Base-by-base conservation (phyloP, 2,329 filamentous ascomycete species). In the Didymella exigua region DNA sequence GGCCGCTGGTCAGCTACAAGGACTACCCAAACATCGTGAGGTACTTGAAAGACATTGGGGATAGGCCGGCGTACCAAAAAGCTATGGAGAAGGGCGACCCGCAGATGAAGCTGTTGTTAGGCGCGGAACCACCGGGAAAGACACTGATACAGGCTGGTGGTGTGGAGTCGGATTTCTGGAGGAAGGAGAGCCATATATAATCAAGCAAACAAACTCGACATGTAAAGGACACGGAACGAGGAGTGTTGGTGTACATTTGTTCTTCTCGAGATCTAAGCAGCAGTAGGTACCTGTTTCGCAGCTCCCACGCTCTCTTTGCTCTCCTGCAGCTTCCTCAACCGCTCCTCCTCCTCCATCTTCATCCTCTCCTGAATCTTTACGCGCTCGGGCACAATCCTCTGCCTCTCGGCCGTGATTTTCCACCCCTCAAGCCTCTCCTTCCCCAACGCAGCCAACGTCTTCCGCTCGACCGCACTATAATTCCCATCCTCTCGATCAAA, bases 381-480 rank as follows among this genome's bases (percentile, higher is more conserved):
- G 27, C 81, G 73, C 59, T 80, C 77, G 0, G 81, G 84, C 2
- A 85, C 72, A 13, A 86, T 72, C 2, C 49, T 45, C 69, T 86
- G 81, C 56, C 84, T 77, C 24, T 78, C 74, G 8, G 60, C 76
- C 10, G 77, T 76, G 40, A 83, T 82, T 70, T 75, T 77, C 84
- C 84, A 87, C 1, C 77, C 82, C 13, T 70, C 69, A 43, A 86
- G 63, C 18, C 74, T 76, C 16, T 81, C 77, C 60, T 68, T 76
- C 0, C 80, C 80, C 0, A 86, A 67, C 11, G 77, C 79, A 34
- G 65, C 72, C 63, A 86, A 66, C 2, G 84, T 86, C 63, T 82
- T 80, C 62, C 70, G 72, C 75, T 86, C 84, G 5, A 86, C 83
- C 19, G 82, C 72, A 58, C 80, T 85, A 63, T 85, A 86, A 13